These are phyloP conservation scores for Sporothrix luriei DNA, from an alignment of 2,329 filamentous ascomycete genomes.

Conservation along the genomic window DNA sequence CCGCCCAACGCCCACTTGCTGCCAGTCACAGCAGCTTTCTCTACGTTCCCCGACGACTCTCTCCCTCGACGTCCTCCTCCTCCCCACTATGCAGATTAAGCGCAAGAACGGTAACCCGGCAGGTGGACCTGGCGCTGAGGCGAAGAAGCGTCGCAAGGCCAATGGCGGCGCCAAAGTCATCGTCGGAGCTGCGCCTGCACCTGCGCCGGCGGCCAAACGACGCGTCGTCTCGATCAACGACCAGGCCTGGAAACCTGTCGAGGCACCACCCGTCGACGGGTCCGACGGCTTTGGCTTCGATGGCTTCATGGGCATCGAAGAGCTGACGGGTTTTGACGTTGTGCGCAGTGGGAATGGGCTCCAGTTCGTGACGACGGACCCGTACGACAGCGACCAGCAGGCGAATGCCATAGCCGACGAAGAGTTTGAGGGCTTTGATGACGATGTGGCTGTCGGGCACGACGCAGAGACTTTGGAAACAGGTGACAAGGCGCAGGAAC, in stretches of 20 bases:
- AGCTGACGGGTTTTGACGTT: conserved; percentile 90
- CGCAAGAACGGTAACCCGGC: conserved; percentile 27
- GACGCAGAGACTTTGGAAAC: conserved; percentile 32
- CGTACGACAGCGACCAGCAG: background rate
- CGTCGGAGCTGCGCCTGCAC: background rate
- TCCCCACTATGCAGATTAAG: background rate
- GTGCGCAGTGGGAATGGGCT: conserved; percentile 64
- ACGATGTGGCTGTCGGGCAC: conserved; percentile 37
- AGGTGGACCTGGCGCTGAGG: background rate
- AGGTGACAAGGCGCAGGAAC: conserved; percentile 25
- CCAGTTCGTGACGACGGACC: conserved; percentile 53
- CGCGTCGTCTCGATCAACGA: conserved; percentile 51
- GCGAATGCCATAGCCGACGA: conserved; percentile 39
- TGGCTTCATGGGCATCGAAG: conserved; percentile 88
- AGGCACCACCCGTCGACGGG: conserved; percentile 66
- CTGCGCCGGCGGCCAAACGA: conserved; percentile 41
- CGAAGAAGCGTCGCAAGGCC: conserved; percentile 30
- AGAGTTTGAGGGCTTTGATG: conserved; percentile 43
- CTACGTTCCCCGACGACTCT: too few species aligned
- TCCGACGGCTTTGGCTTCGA: conserved; percentile 48
- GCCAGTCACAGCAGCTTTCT: conserved; percentile 2
- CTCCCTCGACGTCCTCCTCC: background rate
- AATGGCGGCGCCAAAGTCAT: conserved; percentile 14
- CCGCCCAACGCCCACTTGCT: background rate
- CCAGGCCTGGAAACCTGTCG: conserved; percentile 60